Percentiles rank a stretch among this genome's conserved stretches.
These are phyloP conservation scores for Cajanus cajan DNA, from an alignment of 306 rosid genomes.

Conservation along the genomic window DNA sequence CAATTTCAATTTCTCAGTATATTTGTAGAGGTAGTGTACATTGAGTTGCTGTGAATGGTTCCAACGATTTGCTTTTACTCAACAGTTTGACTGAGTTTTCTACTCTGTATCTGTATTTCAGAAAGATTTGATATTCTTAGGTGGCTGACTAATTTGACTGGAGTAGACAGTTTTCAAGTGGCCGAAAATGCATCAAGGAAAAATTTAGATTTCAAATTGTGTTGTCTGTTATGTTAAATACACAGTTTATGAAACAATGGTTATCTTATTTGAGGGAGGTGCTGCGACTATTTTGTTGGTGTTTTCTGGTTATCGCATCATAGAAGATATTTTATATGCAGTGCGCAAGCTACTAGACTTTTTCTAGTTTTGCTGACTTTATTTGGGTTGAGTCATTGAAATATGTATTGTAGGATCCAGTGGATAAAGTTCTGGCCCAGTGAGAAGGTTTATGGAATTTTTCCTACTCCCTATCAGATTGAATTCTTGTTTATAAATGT, in stretches of 20 bases:
- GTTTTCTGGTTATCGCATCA: background rate
- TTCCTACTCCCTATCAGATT: background rate
- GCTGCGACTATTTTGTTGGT: background rate
- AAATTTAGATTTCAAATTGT: conserved; percentile 20
- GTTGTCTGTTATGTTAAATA: background rate
- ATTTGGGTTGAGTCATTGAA: background rate
- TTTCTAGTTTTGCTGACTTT: background rate
- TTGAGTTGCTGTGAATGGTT: no score
- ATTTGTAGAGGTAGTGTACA: background rate
- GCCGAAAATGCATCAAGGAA: conserved; percentile 7
- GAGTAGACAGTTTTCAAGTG: conserved; percentile 12
- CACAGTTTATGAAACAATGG: background rate
- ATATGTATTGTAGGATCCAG: conserved; percentile 2
- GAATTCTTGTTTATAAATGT: background rate
- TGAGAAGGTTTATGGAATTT: conserved; percentile 22
- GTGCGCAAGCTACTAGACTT: background rate
- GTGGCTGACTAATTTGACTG: background rate
- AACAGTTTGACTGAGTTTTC: conserved; percentile 18
- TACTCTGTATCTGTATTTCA: background rate
- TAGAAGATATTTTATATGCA: background rate
- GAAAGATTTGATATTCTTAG: background rate
- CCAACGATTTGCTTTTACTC: background rate
- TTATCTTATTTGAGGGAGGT: conserved; percentile 2
- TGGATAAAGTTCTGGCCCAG: background rate
- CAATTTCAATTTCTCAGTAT: background rate